Evolutionary conservation across 495 filamentous ascomycete species (phyloP).

Genomic region (Penicillium coprophilum): DNA sequence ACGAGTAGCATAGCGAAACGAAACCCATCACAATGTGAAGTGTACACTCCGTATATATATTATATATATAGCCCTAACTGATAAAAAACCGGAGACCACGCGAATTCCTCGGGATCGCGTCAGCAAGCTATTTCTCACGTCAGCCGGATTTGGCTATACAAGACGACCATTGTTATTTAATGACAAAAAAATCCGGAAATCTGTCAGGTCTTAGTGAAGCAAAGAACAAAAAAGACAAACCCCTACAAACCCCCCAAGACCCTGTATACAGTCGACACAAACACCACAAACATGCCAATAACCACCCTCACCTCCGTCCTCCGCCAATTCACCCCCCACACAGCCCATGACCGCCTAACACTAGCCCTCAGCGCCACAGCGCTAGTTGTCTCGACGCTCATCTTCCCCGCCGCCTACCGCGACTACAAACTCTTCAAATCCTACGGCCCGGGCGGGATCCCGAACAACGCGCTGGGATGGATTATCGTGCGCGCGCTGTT

Average conservation of each 20-base stretch:
- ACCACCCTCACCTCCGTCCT: slow-evolving; percentile 17
- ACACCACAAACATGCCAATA: slow-evolving; percentile 15
- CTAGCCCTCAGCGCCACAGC: slow-evolving; percentile 25
- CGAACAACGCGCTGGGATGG: slow-evolving; percentile 40
- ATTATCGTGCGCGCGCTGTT: slow-evolving; percentile 27
- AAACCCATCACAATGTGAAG: not conserved
- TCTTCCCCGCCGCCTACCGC: slow-evolving; percentile 31
- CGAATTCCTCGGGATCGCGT: slow-evolving; percentile 11
- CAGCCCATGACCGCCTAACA: slow-evolving; percentile 13
- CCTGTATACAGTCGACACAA: not conserved
- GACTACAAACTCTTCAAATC: slow-evolving; percentile 35
- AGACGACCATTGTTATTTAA: not conserved
- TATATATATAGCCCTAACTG: not conserved
- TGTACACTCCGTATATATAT: too few relatives aligned
- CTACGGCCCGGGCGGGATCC: slow-evolving; percentile 37
- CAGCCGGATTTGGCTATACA: not conserved
- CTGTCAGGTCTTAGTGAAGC: not conserved
- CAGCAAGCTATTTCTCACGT: slow-evolving; percentile 4
- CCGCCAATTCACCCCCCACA: slow-evolving; percentile 10
- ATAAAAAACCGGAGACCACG: not conserved
- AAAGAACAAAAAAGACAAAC: not conserved
- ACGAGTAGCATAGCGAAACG: slow-evolving; percentile 10
- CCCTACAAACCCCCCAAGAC: not conserved
- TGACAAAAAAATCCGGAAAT: not conserved
- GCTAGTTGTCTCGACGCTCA: slow-evolving; percentile 21